phyloP scores from a whole-genome alignment of 2,329 filamentous ascomycete species.

The Ciborinia camelliae region DNA sequence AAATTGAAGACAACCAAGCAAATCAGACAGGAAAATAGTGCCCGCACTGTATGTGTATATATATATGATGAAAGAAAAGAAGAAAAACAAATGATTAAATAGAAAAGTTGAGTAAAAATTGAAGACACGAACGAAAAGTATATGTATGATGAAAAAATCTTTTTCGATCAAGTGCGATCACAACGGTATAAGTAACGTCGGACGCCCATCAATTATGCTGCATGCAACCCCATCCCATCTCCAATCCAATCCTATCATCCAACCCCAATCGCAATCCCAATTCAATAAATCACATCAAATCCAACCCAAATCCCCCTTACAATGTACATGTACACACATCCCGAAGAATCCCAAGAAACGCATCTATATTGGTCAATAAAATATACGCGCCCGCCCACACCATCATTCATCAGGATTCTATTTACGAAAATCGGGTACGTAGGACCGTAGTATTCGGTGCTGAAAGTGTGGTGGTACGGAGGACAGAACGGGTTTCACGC shows the following conservation, averaged over 20 bases:
- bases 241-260: too few species aligned
- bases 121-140: not conserved
- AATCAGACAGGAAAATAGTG: slow-evolving; percentile 3
- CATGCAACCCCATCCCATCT: not conserved
- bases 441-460: too few species aligned
- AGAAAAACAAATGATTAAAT: not conserved
- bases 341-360: not conserved
- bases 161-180: not conserved
- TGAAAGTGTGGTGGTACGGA: too few species aligned
- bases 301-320: not conserved
- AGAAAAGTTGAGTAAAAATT: not conserved
- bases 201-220: not conserved
- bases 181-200: not conserved
- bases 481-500: too few species aligned
- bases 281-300: not conserved
- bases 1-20: too few species aligned
- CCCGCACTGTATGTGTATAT: slow-evolving; percentile 3
- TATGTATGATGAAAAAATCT: not conserved
- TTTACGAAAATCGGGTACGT: too few species aligned
- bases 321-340: too few species aligned
- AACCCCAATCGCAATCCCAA: not conserved
- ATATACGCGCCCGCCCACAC: slow-evolving; percentile 3
- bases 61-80: not conserved
- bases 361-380: not conserved
- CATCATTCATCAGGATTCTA: too few species aligned